Conservation (phyloP, 495 filamentous ascomycete species). For the Neurospora discreta region DNA sequence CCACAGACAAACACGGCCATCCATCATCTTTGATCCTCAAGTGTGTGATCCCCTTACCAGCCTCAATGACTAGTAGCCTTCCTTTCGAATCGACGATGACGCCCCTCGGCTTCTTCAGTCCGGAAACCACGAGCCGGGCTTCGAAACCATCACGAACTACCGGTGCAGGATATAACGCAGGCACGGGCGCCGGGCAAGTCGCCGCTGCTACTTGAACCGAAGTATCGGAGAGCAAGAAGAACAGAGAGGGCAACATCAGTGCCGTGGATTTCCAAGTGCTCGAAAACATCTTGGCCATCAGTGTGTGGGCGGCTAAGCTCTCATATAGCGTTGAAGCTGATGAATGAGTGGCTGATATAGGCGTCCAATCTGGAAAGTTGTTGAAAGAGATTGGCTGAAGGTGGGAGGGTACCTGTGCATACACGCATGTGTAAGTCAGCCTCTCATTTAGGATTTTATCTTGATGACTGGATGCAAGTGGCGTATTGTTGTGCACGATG, state of each 20-base stretch:
- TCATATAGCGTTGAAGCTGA: background rate
- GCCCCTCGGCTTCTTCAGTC: conserved; percentile 43
- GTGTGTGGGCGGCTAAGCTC: background rate
- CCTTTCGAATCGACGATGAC: conserved; percentile 50
- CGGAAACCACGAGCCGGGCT: conserved; percentile 42
- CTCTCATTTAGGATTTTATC: background rate
- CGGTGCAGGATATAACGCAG: conserved; percentile 24
- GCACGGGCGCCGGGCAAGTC: conserved; percentile 16
- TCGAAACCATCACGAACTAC: conserved; percentile 46
- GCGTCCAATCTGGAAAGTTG: background rate
- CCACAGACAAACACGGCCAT: conserved; percentile 30
- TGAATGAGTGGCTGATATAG: background rate
- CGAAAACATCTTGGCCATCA: background rate
- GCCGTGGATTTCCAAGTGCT: background rate
- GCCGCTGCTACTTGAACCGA: background rate
- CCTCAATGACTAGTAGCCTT: conserved; percentile 50
- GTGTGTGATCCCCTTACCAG: conserved; percentile 41
- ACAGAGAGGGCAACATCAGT: background rate
- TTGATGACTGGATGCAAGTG: background rate
- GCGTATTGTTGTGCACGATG: background rate
- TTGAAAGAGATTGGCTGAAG: background rate
- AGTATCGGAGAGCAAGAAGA: background rate
- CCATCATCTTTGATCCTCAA: conserved; percentile 39
- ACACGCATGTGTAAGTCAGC: background rate
- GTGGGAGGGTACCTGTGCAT: background rate